Base-by-base conservation (phyloP, 345 rosid species). In the Gossypium australe region DNA sequence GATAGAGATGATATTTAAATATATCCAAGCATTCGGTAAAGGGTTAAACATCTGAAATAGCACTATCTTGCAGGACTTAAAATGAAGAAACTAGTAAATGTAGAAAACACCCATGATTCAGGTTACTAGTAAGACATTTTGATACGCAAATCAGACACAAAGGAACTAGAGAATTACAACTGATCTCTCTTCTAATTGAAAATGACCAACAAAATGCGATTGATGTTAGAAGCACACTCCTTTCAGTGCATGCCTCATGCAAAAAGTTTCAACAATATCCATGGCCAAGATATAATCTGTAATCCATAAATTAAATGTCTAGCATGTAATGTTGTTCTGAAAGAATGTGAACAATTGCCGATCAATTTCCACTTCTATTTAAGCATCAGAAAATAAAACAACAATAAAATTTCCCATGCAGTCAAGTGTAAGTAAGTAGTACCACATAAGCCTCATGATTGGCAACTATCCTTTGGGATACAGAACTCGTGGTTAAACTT, bases 391-490 rank as follows among this genome's bases (percentile, higher is more conserved):
- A 11, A 11, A 13, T 49, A 38, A 65, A 16, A 34, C 41, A 34
- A 34, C 7, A 34, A 34, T 4, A 34, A 34, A 34, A 34, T 4
- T 34, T 34, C 41, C 41, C 41, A 7, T 41, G 67, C 63, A 45
- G 64, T 59, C 64, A 2, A 34, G 16, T 43, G 11, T 3, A 70
- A 16, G 22, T 62, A 56, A 16, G 38, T 62, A 56, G 7, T 89
- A 89, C 98, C 89, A 47, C 67, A 80, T 90, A 94, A 53, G 92
- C 92, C 41, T 89, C 95, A 27, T 94, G 93, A 83, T 92, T 92
- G 59, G 91, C 88, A 70, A 89, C 87, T 67, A 94, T 92, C 85
- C 97, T 89, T 78, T 78, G 88, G 34, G 93, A 88, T 70, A 94
- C 89, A 8, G 92, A 84, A 69, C 88, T 75, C 24, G 98, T 94